Evolutionary conservation across 768 basidiomycete genomes (phyloP).

Genomic region (Amanita subjunquillea): DNA sequence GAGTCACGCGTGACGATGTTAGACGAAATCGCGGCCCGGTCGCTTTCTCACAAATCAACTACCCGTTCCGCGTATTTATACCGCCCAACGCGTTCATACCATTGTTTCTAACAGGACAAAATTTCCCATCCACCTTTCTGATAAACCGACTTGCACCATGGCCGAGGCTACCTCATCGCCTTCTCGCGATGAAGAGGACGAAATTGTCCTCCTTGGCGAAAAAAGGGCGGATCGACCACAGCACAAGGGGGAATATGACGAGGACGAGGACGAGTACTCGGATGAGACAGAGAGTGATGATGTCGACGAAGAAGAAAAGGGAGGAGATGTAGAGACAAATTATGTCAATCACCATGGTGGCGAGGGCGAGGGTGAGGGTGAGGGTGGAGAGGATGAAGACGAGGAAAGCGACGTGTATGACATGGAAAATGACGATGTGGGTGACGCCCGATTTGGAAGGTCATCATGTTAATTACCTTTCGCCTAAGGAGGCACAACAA

Average conservation of each 20-base stretch:
- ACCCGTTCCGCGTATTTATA: slow-evolving; percentile 1
- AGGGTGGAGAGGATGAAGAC: slow-evolving; percentile 14
- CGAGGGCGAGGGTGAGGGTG: background rate
- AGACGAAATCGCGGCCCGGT: background rate
- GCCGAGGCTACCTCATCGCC: background rate
- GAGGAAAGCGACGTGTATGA: slow-evolving; percentile 13
- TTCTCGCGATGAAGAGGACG: background rate
- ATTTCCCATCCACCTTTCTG: background rate
- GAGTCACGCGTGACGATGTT: background rate
- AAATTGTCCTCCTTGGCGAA: background rate
- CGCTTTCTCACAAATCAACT: background rate
- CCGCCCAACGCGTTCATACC: background rate
- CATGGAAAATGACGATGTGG: background rate
- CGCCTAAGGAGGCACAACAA: slow-evolving; percentile 13
- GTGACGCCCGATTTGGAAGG: background rate
- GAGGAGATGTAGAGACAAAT: slow-evolving; percentile 9
- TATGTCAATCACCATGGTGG: slow-evolving; percentile 11
- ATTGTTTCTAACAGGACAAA: background rate
- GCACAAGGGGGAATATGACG: background rate
- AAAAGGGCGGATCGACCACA: background rate
- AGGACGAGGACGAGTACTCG: background rate
- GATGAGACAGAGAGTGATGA: slow-evolving; percentile 10
- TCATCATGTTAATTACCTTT: background rate
- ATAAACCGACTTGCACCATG: background rate
- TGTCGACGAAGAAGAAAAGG: slow-evolving; percentile 9